A percentile compares a stretch with the other conserved stretches of the same genome.
Conservation (phyloP, 2,329 filamentous ascomycete genomes). For the Thielaviopsis euricoi region DNA sequence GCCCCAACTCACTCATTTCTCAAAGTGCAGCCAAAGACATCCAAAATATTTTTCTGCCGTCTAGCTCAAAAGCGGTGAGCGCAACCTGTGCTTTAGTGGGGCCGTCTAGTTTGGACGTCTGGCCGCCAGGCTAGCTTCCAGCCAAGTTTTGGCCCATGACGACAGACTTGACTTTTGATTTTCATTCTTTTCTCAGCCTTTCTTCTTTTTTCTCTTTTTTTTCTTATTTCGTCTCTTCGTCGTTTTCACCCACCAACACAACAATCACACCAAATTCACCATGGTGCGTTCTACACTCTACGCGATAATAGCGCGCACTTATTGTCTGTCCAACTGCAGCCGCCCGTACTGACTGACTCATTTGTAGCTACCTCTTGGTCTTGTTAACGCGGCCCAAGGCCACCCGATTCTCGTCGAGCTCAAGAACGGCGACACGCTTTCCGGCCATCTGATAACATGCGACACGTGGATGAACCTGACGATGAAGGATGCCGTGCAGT, state of each 20-base stretch:
- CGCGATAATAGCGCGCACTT: too few species aligned
- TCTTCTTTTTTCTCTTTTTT: background rate
- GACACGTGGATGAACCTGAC: constrained; percentile 99
- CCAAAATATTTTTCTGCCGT: constrained; percentile 11
- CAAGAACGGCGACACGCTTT: constrained; percentile 93
- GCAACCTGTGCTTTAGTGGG: constrained; percentile 4
- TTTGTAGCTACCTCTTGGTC: constrained; percentile 51
- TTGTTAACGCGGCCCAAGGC: constrained; percentile 90
- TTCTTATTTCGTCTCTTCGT: background rate
- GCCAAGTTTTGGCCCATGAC: background rate
- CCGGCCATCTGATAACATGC: constrained; percentile 89
- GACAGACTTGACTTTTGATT: background rate
- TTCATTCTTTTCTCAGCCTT: background rate
- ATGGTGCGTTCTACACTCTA: background rate
- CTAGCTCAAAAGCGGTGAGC: constrained; percentile 7
- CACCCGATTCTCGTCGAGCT: constrained; percentile 96
- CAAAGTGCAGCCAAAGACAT: background rate
- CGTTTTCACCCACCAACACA: background rate
- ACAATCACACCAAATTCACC: background rate
- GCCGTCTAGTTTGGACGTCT: constrained; percentile 1
- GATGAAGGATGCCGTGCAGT: constrained; percentile 91
- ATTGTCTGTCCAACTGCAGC: too few species aligned
- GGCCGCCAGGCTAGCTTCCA: constrained; percentile 3
- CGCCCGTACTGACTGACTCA: background rate
- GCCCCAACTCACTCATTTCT: background rate